Evolutionary conservation across 345 rosid species (phyloP), one percentile per base, ranked within the genome.

Genomic region (Syzygium aqueum): DNA sequence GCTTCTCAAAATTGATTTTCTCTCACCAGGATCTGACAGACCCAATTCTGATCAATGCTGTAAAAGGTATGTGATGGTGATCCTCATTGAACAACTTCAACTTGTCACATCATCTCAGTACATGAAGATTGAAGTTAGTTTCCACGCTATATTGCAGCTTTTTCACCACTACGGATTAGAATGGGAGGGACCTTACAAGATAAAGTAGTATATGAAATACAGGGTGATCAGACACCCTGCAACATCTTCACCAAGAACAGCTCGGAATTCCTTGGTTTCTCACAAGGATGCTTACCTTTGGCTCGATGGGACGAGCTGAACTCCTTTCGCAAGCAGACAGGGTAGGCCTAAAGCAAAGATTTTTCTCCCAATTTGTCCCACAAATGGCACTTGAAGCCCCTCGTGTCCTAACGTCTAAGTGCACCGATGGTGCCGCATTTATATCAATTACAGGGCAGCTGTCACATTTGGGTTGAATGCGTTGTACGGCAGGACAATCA

Each of bases 161-260:
- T 96, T 87, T 92, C 94, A 50, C 98, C 95, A 13, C 89, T 96
- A 83, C 93, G 93, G 89, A 92, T 95, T 77, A 94, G 98, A 91
- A 33, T 95, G 89, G 98, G 98, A 57, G 98, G 98, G 53, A 92
- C 96, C 30, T 90, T 94, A 84, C 97, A 96, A 89, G 97, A 96
- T 82, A 87, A 85, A 80, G 94, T 94, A 49, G 77, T 54, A 51
- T 95, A 94, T 89, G 94, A 93, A 87, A 91, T 88, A 59, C 87
- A 53, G 89, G 93, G 89, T 43, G 65, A 51, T 61, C 53, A 87
- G 59, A 87, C 89, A 73, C 91, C 95, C 12, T 95, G 97, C 86
- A 51, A 90, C 23, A 89, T 90, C 51, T 95, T 96, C 85, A 78
- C 87, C 84, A 87, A 88, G 85, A 93, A 91, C 65, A 85, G 87